Conservation (phyloP, 2,329 filamentous ascomycete species). For the Sporothrix curviconia region DNA sequence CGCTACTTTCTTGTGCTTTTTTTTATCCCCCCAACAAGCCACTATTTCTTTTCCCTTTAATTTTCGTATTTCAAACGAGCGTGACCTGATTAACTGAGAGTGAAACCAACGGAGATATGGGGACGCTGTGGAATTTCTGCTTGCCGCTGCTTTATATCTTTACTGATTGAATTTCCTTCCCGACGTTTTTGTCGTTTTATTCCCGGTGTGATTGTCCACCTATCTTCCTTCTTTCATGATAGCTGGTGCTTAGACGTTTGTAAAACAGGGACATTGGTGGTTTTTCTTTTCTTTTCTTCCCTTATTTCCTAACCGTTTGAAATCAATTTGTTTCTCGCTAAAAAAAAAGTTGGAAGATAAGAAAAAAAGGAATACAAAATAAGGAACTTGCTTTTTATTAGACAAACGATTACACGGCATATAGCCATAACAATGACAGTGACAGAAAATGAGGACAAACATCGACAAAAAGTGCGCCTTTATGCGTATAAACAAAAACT, state of each 20-base stretch:
- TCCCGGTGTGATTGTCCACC: too few species aligned
- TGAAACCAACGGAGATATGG: neutral
- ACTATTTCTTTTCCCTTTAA: neutral
- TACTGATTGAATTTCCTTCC: too few species aligned
- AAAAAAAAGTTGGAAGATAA: too few species aligned
- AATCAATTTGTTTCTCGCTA: too few species aligned
- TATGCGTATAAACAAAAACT: neutral
- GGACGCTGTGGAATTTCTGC: constrained; percentile 4
- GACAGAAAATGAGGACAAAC: neutral
- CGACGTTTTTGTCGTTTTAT: constrained; percentile 2
- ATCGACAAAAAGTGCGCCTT: neutral
- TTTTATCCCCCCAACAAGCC: neutral
- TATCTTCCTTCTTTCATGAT: neutral
- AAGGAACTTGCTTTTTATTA: neutral
- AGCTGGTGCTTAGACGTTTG: too few species aligned
- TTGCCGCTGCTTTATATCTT: neutral
- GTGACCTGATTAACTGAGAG: constrained; percentile 9
- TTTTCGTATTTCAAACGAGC: constrained; percentile 10
- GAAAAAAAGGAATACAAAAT: neutral
- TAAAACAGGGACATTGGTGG: too few species aligned
- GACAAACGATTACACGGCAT: neutral
- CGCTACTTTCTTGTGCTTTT: neutral
- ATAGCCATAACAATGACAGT: neutral
- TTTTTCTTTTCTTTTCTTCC: neutral
- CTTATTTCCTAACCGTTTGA: neutral